phyloP scores from a whole-genome alignment of 2,329 filamentous ascomycete genomes.

The Phaeophleospora eucalypticola region DNA sequence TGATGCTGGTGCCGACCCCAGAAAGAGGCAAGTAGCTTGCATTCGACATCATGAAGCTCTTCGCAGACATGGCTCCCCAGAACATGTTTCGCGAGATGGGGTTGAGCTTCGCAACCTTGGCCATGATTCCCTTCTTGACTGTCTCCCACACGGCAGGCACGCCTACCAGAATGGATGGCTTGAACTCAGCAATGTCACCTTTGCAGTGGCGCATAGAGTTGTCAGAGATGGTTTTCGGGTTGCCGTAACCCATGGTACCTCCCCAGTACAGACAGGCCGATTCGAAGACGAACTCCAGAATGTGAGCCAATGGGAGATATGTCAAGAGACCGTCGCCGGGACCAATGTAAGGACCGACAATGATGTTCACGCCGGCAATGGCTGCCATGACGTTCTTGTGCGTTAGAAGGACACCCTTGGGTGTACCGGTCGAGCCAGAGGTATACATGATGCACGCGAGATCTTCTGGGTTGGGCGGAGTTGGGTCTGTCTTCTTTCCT shows the following conservation, averaged over 20 bases:
- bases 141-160: conserved; percentile 97
- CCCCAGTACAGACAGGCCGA: conserved; percentile 86
- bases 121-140: conserved; percentile 87
- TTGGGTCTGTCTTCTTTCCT: conserved; percentile 65
- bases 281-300: conserved; percentile 94
- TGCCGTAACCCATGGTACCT: conserved; percentile 88
- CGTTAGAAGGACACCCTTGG: conserved; percentile 81
- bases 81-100: conserved; percentile 74
- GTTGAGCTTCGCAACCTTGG: conserved; percentile 69
- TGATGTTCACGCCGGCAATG: conserved; percentile 72
- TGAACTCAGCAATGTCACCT: conserved; percentile 89
- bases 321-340: conserved; percentile 76
- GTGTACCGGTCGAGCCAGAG: conserved; percentile 81
- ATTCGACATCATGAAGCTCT: conserved; percentile 54
- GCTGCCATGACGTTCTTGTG: conserved; percentile 78
- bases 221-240: conserved; percentile 83
- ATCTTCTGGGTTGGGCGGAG: conserved; percentile 69
- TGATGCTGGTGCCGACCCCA: conserved; percentile 54
- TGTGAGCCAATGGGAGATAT: conserved; percentile 91
- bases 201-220: conserved; percentile 80
- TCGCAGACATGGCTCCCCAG: conserved; percentile 61
- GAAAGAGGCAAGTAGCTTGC: conserved; percentile 47
- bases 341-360: conserved; percentile 73
- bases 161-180: conserved; percentile 84
- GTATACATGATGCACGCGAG: conserved; percentile 80